Conservation (phyloP, 179 eudicot genomes). For the Silene noctiflora region DNA sequence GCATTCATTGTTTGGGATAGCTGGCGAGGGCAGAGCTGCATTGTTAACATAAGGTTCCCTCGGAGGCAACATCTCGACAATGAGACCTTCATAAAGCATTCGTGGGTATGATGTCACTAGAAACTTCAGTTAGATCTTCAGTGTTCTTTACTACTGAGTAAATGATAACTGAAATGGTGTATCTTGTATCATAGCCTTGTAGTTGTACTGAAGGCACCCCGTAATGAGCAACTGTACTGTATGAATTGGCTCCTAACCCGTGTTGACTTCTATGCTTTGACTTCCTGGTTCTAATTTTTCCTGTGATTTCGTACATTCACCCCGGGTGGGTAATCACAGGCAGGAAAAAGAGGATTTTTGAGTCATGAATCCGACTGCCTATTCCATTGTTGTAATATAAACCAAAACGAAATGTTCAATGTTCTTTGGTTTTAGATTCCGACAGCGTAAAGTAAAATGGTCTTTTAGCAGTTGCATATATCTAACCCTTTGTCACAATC, state of each 20-base stretch:
- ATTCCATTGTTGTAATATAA: too few relatives aligned
- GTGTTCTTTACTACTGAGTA: slow-evolving; percentile 15
- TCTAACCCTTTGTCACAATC: too few relatives aligned
- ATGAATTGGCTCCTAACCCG: not conserved
- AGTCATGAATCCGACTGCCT: too few relatives aligned
- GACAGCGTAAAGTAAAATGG: too few relatives aligned
- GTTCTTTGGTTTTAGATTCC: too few relatives aligned
- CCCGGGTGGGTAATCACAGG: too few relatives aligned
- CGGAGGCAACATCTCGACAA: not conserved
- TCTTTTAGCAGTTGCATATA: too few relatives aligned
- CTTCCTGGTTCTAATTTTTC: not conserved
- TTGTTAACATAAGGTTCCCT: not conserved
- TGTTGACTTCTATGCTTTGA: not conserved
- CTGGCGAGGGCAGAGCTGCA: slow-evolving; percentile 2
- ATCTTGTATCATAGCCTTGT: not conserved
- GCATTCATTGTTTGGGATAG: not conserved
- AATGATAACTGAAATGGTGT: not conserved
- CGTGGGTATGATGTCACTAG: slow-evolving; percentile 5
- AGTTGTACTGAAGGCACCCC: not conserved
- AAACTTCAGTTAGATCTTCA: slow-evolving; percentile 2
- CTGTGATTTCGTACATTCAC: not conserved
- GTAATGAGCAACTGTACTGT: not conserved
- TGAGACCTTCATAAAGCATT: slow-evolving; percentile 15
- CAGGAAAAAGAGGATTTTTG: too few relatives aligned
- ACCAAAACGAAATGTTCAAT: too few relatives aligned